Conservation (phyloP, 495 filamentous ascomycete genomes). For the Penicillium bovifimosum region DNA sequence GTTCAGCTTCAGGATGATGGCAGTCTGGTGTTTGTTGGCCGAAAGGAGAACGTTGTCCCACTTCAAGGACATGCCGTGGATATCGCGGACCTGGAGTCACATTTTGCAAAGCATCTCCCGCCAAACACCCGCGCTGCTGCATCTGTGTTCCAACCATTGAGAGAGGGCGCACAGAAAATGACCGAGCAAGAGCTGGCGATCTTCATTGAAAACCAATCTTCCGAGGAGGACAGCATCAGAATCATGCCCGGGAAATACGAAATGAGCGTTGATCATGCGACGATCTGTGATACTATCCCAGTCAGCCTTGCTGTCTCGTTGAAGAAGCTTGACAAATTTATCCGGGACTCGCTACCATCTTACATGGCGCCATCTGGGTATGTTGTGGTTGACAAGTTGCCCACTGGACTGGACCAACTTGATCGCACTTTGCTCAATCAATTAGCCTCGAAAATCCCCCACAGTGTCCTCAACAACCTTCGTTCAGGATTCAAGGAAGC, state of each 20-base stretch:
- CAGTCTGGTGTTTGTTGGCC: conserved; percentile 26
- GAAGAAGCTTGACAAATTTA: conserved; percentile 33
- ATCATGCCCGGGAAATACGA: conserved; percentile 19
- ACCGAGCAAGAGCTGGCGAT: conserved; percentile 21
- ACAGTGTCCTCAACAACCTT: conserved; percentile 15
- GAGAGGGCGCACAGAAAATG: conserved; percentile 3
- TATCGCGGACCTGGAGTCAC: conserved; percentile 27
- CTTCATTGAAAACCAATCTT: conserved; percentile 24
- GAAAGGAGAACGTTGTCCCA: conserved; percentile 26
- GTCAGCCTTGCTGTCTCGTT: conserved; percentile 22
- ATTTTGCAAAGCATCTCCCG: conserved; percentile 27
- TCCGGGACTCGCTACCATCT: conserved; percentile 31
- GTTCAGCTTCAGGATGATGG: conserved; percentile 27
- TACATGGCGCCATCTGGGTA: conserved; percentile 39
- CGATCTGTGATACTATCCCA: conserved; percentile 17
- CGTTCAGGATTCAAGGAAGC: conserved; percentile 17
- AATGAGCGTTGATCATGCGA: conserved; percentile 3
- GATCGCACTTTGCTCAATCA: conserved; percentile 25
- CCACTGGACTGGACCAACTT: conserved; percentile 14
- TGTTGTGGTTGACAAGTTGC: conserved; percentile 29
- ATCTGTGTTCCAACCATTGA: conserved; percentile 16
- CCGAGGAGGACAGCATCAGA: conserved; percentile 17
- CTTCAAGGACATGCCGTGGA: conserved; percentile 34
- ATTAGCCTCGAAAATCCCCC: conserved; percentile 23
- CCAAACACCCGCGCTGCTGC: conserved; percentile 20